phyloP scores from a whole-genome alignment of 2,329 filamentous ascomycete species.

The Botryotinia calthae region DNA sequence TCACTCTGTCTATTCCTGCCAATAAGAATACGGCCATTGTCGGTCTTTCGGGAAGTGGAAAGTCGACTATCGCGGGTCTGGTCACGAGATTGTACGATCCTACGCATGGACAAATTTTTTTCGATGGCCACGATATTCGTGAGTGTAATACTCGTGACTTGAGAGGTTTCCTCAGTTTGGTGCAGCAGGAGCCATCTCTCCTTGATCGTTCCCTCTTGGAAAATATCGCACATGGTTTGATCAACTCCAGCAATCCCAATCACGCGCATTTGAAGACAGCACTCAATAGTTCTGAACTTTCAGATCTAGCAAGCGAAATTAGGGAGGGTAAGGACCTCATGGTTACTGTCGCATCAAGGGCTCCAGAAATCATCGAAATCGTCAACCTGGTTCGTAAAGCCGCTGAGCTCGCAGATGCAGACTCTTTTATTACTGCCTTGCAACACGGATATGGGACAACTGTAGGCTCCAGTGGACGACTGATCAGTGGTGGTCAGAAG shows the following conservation, averaged over 20 bases:
- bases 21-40: conserved; percentile 51
- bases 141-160: conserved; percentile 41
- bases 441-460: conserved; percentile 47
- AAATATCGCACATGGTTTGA: conserved; percentile 31
- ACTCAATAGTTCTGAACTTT: conserved; percentile 44
- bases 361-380: conserved; percentile 37
- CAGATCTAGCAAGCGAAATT: conserved; percentile 51
- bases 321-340: conserved; percentile 48
- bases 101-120: conserved; percentile 33
- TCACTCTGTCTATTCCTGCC: conserved; percentile 37
- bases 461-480: conserved; percentile 65
- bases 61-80: conserved; percentile 55
- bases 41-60: conserved; percentile 57
- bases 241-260: conserved; percentile 51
- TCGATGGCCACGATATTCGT: conserved; percentile 26
- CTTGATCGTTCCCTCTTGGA: conserved; percentile 49
- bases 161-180: conserved; percentile 45
- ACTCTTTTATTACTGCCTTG: conserved; percentile 14
- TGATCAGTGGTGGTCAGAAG: conserved; percentile 79
- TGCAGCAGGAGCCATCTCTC: conserved; percentile 54
- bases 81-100: conserved; percentile 58
- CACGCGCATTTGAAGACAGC: conserved; percentile 46
- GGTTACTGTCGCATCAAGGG: conserved; percentile 1
- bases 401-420: conserved; percentile 50
- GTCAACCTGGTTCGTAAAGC: conserved; percentile 41